Evolutionary conservation across 148 eudicot species (phyloP).

Genomic region (Salicornia ramosissima): DNA sequence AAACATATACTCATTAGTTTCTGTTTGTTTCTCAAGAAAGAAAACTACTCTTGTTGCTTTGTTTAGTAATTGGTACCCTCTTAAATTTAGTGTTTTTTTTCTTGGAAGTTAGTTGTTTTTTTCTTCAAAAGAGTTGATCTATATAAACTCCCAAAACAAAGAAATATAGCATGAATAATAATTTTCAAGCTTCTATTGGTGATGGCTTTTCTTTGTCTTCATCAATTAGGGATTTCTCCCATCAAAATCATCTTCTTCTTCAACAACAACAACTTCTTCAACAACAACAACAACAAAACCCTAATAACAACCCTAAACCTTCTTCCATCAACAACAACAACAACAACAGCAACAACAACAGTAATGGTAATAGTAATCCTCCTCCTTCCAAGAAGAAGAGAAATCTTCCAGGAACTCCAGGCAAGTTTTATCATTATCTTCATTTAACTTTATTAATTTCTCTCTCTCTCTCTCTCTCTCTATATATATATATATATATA

Average conservation of each 20-base stretch:
- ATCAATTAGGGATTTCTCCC: slow-evolving; percentile 30
- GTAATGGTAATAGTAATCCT: slow-evolving; percentile 6
- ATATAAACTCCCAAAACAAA: slow-evolving; percentile 7
- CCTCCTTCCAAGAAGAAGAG: slow-evolving; percentile 49
- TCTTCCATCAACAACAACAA: not conserved
- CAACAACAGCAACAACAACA: too few relatives aligned
- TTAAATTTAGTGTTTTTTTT: slow-evolving; percentile 26
- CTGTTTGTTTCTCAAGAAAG: slow-evolving; percentile 42
- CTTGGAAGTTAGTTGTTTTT: slow-evolving; percentile 45
- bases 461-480: too few relatives aligned
- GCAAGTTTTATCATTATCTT: slow-evolving; percentile 27
- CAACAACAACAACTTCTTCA: slow-evolving; percentile 18
- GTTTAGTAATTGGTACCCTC: slow-evolving; percentile 6
- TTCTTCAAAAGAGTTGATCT: slow-evolving; percentile 23
- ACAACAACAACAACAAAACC: slow-evolving; percentile 31
- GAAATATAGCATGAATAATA: slow-evolving; percentile 17
- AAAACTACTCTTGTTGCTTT: slow-evolving; percentile 18
- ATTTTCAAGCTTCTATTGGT: slow-evolving; percentile 21
- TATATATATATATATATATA: too few relatives aligned
- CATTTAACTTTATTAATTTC: not conserved
- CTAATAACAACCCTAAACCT: slow-evolving; percentile 32
- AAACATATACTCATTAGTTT: slow-evolving; percentile 17
- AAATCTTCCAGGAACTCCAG: slow-evolving; percentile 78
- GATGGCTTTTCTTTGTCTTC: slow-evolving; percentile 39
- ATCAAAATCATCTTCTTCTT: slow-evolving; percentile 18